These are phyloP conservation scores for Euphorbia schlechtendalii DNA, from an alignment of 441 rosid genomes.

Conservation along the genomic window DNA sequence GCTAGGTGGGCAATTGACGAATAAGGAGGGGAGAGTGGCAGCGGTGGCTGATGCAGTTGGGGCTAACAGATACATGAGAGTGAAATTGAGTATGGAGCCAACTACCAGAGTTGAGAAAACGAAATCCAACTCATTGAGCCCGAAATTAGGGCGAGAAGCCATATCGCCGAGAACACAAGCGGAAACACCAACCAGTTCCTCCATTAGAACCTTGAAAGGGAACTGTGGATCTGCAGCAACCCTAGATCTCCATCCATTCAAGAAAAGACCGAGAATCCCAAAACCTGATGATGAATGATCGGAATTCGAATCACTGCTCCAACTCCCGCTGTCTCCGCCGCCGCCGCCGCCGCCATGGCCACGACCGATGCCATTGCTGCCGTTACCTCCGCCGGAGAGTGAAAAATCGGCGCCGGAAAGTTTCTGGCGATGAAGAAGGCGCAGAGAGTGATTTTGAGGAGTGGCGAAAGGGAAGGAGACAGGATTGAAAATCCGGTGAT, in stretches of 20 bases:
- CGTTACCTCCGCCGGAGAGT: constrained; percentile 26
- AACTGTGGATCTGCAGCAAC: constrained; percentile 94
- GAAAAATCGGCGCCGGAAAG: constrained; percentile 8
- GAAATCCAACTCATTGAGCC: constrained; percentile 84
- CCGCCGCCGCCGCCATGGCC: constrained; percentile 38
- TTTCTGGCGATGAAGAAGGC: constrained; percentile 23
- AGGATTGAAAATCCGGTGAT: constrained; percentile 19
- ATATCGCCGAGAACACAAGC: constrained; percentile 90
- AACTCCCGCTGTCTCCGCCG: constrained; percentile 32
- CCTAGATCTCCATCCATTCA: constrained; percentile 78
- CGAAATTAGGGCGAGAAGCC: constrained; percentile 96
- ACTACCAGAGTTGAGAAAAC: constrained; percentile 90
- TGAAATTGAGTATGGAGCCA: constrained; percentile 81
- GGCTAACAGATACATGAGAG: constrained; percentile 87
- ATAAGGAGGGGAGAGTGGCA: constrained; percentile 46
- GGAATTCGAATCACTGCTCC: constrained; percentile 17
- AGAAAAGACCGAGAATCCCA: constrained; percentile 46
- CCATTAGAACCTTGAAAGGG: constrained; percentile 93
- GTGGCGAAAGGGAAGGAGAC: constrained; percentile 24
- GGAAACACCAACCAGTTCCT: constrained; percentile 76
- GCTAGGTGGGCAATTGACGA: constrained; percentile 63
- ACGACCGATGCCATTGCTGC: constrained; percentile 32
- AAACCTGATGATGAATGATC: constrained; percentile 27
- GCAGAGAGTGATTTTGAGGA: constrained; percentile 29
- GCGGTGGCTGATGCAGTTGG: constrained; percentile 51